Base-by-base conservation (phyloP, 805 yeast genomes). In the Starmerella sp. region DNA sequence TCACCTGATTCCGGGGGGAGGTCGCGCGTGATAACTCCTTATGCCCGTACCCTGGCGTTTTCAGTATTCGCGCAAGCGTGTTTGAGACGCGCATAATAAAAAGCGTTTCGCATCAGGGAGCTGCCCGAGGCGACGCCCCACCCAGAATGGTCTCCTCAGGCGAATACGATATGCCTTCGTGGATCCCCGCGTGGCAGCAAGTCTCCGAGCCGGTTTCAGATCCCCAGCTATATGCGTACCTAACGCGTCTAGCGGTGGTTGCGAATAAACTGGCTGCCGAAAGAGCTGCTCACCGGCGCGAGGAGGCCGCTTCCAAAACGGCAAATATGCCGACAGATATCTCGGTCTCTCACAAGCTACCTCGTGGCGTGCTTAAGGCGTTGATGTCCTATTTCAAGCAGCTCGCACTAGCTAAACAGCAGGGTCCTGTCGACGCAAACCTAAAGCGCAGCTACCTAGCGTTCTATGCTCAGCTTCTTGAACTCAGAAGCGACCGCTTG, bases 381-480 rank as follows among this genome's bases (percentile, higher is more conserved):
- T 65, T 63, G 53, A 67, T 60, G 64, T 63, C 48, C 56, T 67
- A 69, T 57, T 71, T 67, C 62, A 68, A 63, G 50, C 62, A 54
- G 39, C 59, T 64, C 55, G 71, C 65, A 6, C 55, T 59, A 6
- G 55, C 53, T 52, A 52, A 58, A 39, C 56, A 52, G 31, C 42
- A 17, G 30, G 54, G 49, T 5, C 51, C 57, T 3, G 56, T 59
- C 22, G 58, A 57, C 10, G 52, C 62, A 10, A 14, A 22, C 22
- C 54, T 59, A 11, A 59, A 59, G 42, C 48, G 62, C 13, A 54
- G 82, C 51, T 72, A 83, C 47, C 66, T 84, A 30, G 77, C 85
- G 30, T 75, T 83, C 55, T 84, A 84, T 65, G 81, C 81, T 54
- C 83, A 80, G 46, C 61, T 81, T 32, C 69, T 82, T 38, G 70